A percentile compares a stretch with the other conserved stretches of the same genome.
These are phyloP conservation scores for Phytophthora pseudosyringae DNA, from an alignment of 352 stramenopile species.

Conservation along the genomic window DNA sequence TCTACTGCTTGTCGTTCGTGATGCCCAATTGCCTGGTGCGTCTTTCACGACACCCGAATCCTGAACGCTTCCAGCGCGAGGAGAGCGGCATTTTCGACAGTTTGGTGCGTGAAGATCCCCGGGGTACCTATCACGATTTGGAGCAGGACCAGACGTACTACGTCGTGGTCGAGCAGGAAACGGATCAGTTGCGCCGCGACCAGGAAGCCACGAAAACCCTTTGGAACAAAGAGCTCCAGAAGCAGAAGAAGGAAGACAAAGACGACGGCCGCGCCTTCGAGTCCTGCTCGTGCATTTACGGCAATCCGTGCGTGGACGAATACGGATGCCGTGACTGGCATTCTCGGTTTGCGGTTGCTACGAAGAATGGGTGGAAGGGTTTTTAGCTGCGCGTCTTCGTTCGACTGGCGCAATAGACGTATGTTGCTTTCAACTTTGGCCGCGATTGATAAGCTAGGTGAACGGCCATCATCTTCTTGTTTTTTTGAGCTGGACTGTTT, in stretches of 20 bases:
- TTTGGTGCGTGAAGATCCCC: slow-evolving; percentile 71
- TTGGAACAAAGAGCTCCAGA: slow-evolving; percentile 44
- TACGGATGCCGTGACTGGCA: slow-evolving; percentile 92
- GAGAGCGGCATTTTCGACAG: slow-evolving; percentile 59
- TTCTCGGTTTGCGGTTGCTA: slow-evolving; percentile 82
- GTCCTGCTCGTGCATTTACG: slow-evolving; percentile 89
- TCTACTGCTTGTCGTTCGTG: slow-evolving; percentile 90
- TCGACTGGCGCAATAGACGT: not conserved
- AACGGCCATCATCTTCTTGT: not conserved
- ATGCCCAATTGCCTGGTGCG: slow-evolving; percentile 89
- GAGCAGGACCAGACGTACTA: slow-evolving; percentile 78
- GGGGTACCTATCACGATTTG: slow-evolving; percentile 73
- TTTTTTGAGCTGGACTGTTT: too few species aligned
- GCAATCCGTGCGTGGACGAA: slow-evolving; percentile 91
- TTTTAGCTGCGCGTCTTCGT: slow-evolving; percentile 47
- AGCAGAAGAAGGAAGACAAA: slow-evolving; percentile 43
- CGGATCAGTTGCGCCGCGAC: slow-evolving; percentile 69
- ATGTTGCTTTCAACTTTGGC: too few species aligned
- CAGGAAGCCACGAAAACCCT: slow-evolving; percentile 66
- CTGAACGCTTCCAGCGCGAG: slow-evolving; percentile 62
- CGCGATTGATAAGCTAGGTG: too few species aligned
- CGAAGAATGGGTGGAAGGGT: slow-evolving; percentile 90
- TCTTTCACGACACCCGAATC: slow-evolving; percentile 56
- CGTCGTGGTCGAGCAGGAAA: slow-evolving; percentile 84
- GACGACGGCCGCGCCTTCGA: slow-evolving; percentile 79